Evolutionary conservation across 1,284 basidiomycete species (phyloP), one percentile per base, ranked within the genome.

Genomic region (Phlebopus sp.): DNA sequence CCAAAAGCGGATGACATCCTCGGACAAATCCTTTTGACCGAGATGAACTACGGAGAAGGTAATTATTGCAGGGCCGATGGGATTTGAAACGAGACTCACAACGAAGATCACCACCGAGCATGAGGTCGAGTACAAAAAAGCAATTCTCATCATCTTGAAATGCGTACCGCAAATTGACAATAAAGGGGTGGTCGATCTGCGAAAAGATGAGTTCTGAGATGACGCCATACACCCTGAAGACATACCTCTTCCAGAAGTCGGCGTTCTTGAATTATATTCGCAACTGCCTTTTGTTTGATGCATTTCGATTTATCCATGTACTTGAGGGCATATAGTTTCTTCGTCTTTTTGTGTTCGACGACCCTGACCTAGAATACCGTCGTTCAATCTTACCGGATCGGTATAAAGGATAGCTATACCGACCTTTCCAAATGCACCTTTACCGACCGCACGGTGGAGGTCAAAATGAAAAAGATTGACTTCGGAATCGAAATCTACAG

Each of bases 101-200:
- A 56, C 95, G 78, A 57, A 98, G 69, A 69, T 97, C 94, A 8
- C 95, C 95, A 19, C 95, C 95, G 1, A 97, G 74, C 95, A 98
- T 97, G 41, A 97, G 77, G 67, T 98, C 95, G 48, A 97, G 74
- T 8, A 97, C 94, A 72, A 97, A 97, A 77, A 97, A 98, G 63
- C 95, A 93, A 66, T 97, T 97, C 62, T 94, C 90, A 62, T 98
- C 95, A 63, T 98, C 95, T 68, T 98, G 95, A 67, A 98, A 98
- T 2, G 95, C 95, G 66, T 97, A 97, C 37, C 94, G 86, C 60
- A 98, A 65, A 68, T 97, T 97, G 57, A 95, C 93, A 38, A 97
- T 77, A 64, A 96, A 97, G 14, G 92, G 86, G 59, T 95, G 92
- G 69, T 97, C 92, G 62, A 98, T 90, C 91, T 96, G 54, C 30